Evolutionary conservation across 169 alveolate species (phyloP).

Genomic region (Eimeria maxima): DNA sequence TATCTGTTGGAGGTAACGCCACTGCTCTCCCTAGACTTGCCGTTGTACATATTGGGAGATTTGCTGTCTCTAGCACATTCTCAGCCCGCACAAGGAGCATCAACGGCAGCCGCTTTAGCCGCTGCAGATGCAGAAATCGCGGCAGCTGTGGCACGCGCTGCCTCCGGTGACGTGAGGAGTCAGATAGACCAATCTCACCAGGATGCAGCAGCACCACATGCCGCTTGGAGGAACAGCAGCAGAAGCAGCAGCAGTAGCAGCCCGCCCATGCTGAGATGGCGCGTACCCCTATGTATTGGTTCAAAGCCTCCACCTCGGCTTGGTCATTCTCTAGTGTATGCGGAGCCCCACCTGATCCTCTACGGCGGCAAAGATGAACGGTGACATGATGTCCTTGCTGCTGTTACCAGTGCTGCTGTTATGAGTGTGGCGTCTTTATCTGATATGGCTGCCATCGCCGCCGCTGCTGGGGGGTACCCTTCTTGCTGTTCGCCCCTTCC

Average conservation of each 20-base stretch:
- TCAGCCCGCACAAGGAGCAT: not conserved
- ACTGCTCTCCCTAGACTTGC: conserved; percentile 52
- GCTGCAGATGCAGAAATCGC: conserved; percentile 8
- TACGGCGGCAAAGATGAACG: conserved; percentile 67
- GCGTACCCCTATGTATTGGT: conserved; percentile 53
- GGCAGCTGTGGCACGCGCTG: not conserved
- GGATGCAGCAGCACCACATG: not conserved
- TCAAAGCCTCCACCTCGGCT: conserved; percentile 72
- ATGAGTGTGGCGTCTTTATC: no score
- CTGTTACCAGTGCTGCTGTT: not conserved
- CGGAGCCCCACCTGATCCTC: conserved; percentile 80
- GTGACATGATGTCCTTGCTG: not conserved
- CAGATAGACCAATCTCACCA: not conserved
- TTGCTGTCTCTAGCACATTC: conserved; percentile 29
- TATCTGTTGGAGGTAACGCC: conserved; percentile 75
- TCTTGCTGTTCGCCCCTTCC: not conserved
- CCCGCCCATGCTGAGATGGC: conserved; percentile 76
- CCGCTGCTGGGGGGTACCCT: no score
- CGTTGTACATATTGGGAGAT: conserved; percentile 57
- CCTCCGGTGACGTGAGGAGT: not conserved
- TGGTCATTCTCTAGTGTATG: conserved; percentile 77
- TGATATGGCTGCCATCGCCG: no score
- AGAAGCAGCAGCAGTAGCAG: conserved; percentile 28
- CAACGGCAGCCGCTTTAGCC: not conserved
- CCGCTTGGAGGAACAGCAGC: not conserved